Percentiles rank a stretch among this genome's conserved stretches.
These are phyloP conservation scores for Cyclostephanos tholiformis DNA, from an alignment of 108 stramenopile genomes.

Conservation along the genomic window DNA sequence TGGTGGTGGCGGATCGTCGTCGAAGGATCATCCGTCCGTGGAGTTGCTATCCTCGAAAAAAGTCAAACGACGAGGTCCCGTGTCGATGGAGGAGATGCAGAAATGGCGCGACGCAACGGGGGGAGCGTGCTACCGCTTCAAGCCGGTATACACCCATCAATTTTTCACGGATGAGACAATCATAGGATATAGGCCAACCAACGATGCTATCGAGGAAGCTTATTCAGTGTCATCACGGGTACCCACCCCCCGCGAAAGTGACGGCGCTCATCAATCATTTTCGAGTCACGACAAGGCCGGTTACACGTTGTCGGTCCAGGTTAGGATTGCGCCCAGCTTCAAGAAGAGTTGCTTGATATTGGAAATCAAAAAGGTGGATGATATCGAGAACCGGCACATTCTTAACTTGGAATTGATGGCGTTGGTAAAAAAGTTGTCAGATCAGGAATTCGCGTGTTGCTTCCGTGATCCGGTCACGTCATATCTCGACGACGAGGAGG, in stretches of 20 bases:
- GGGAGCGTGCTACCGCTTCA: slow-evolving; percentile 23
- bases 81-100: slow-evolving; percentile 5
- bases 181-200: slow-evolving; percentile 35
- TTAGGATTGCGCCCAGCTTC: slow-evolving; percentile 36
- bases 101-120: slow-evolving; percentile 8
- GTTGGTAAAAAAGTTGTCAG: slow-evolving; percentile 80
- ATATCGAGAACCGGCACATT: slow-evolving; percentile 60
- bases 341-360: slow-evolving; percentile 31
- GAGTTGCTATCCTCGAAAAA: background rate
- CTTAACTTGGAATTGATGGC: slow-evolving; percentile 68
- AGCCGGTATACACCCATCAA: slow-evolving; percentile 48
- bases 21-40: background rate
- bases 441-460: slow-evolving; percentile 92
- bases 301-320: slow-evolving; percentile 21
- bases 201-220: slow-evolving; percentile 18
- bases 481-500: slow-evolving; percentile 60
- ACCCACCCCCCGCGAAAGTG: background rate
- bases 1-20: background rate
- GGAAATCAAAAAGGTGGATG: slow-evolving; percentile 7
- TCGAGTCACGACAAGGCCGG: slow-evolving; percentile 21
- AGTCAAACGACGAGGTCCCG: slow-evolving; percentile 1
- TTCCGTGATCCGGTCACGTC: slow-evolving; percentile 90
- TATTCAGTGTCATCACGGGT: background rate
- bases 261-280: slow-evolving; percentile 29
- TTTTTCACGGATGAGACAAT: slow-evolving; percentile 36